Percentiles rank a stretch among this genome's conserved stretches.
Evolutionary conservation across 2,329 filamentous ascomycete species (phyloP).

Genomic region (Fusarium circinatum): DNA sequence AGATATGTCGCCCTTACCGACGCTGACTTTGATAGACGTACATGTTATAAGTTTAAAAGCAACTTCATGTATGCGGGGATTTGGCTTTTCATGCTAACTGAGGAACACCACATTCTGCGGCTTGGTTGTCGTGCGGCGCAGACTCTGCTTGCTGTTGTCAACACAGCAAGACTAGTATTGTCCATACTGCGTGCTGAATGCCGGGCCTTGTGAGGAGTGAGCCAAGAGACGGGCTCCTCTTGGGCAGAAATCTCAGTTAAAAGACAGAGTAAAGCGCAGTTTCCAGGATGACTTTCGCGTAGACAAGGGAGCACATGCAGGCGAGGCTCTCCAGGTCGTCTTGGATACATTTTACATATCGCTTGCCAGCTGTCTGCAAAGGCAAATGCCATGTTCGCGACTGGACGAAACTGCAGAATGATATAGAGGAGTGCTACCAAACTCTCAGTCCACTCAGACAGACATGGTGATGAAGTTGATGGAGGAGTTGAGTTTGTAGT

Average conservation of each 20-base stretch:
- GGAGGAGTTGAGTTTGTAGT: not conserved
- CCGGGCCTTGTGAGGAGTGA: not conserved
- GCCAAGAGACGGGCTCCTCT: not conserved
- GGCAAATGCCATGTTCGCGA: not conserved
- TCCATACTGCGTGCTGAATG: too few relatives aligned
- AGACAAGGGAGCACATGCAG: not conserved
- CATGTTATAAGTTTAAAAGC: too few relatives aligned
- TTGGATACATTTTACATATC: too few relatives aligned
- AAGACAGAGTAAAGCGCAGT: too few relatives aligned
- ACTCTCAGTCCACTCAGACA: not conserved
- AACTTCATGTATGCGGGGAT: too few relatives aligned
- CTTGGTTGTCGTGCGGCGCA: not conserved
- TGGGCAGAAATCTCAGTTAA: not conserved
- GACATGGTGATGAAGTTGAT: not conserved
- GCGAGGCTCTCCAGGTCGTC: not conserved
- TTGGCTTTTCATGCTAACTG: not conserved
- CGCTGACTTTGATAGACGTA: not conserved
- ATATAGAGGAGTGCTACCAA: not conserved
- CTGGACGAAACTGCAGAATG: not conserved
- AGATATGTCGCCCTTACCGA: not conserved
- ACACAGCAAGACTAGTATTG: too few relatives aligned
- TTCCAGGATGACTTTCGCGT: too few relatives aligned
- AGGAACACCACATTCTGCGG: not conserved
- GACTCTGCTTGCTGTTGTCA: not conserved
- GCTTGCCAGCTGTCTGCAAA: not conserved